Conservation (phyloP, 345 rosid species). For the Rhodamnia argentea region DNA sequence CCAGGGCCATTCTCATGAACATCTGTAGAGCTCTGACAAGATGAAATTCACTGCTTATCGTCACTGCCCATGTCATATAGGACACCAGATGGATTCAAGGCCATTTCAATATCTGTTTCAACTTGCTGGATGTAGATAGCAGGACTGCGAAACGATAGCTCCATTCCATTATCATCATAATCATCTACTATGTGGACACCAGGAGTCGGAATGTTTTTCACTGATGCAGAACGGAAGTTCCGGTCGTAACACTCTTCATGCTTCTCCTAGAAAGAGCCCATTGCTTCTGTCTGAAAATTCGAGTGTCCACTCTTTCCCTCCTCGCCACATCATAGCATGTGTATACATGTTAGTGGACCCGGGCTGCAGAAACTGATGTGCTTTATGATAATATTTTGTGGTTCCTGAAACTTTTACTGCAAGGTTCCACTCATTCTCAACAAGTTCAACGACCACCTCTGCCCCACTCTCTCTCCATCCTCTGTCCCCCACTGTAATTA, state of each 20-base stretch:
- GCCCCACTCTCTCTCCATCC: constrained; percentile 93
- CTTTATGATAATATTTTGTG: constrained; percentile 64
- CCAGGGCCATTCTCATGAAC: constrained; percentile 16
- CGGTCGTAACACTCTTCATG: constrained; percentile 94
- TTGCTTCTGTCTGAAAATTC: constrained; percentile 91
- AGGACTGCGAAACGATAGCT: constrained; percentile 34
- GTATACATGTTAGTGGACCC: constrained; percentile 87
- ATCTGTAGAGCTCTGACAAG: constrained; percentile 41
- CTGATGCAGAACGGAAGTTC: constrained; percentile 69
- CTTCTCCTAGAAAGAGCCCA: constrained; percentile 92
- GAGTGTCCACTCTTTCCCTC: constrained; percentile 89
- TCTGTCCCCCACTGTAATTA: constrained; percentile 62
- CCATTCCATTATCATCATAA: constrained; percentile 32
- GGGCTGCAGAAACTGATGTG: constrained; percentile 92
- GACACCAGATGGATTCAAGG: no score
- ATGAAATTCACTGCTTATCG: no score
- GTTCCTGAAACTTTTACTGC: constrained; percentile 70
- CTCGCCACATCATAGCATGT: constrained; percentile 99
- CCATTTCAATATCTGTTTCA: constrained; percentile 71
- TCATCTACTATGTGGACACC: constrained; percentile 76
- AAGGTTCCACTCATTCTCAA: constrained; percentile 88
- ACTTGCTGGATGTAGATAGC: constrained; percentile 63
- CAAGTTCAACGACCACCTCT: constrained; percentile 59
- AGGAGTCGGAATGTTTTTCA: constrained; percentile 87
- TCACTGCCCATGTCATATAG: no score